These are phyloP conservation scores for Caulochytrium protostelioides DNA, from an alignment of 371 early-diverging fungal species.

Conservation along the genomic window DNA sequence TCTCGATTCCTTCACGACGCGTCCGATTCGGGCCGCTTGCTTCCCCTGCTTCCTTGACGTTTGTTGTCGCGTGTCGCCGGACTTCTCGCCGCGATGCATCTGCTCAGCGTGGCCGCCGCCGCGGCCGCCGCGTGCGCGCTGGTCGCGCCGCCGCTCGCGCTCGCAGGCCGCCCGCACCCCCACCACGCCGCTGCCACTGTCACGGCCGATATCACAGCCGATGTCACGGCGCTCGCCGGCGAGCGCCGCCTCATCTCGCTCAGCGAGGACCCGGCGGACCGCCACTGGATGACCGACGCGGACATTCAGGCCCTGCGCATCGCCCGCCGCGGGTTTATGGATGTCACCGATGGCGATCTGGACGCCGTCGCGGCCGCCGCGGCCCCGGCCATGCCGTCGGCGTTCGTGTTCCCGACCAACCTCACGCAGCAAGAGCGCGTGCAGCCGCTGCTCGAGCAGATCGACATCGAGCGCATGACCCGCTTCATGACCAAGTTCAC, in stretches of 20 bases:
- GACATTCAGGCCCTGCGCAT: not conserved
- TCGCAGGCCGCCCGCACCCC: not conserved
- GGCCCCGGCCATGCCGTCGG: slow-evolving; percentile 4
- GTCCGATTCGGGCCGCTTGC: no score
- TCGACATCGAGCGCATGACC: slow-evolving; percentile 41
- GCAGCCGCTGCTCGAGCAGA: slow-evolving; percentile 22
- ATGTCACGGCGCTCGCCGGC: no score
- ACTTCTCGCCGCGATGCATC: no score
- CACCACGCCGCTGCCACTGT: not conserved
- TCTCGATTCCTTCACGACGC: no score
- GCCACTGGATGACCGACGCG: slow-evolving; percentile 9
- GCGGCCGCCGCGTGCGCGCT: not conserved
- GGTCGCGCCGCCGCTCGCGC: not conserved
- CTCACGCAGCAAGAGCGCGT: slow-evolving; percentile 27
- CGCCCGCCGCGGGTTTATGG: slow-evolving; percentile 31
- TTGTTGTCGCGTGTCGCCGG: no score
- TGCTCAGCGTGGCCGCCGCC: not conserved
- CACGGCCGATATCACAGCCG: no score
- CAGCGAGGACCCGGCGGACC: no score
- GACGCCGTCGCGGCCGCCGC: slow-evolving; percentile 1
- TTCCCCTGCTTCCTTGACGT: no score
- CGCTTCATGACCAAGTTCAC: slow-evolving; percentile 43
- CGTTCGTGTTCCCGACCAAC: not conserved
- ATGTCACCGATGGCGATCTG: slow-evolving; percentile 49
- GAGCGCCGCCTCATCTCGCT: no score